A percentile compares a stretch with the other conserved stretches of the same genome.
Conservation (phyloP, 371 early-diverging fungal species). For the Mucor piriformis region DNA sequence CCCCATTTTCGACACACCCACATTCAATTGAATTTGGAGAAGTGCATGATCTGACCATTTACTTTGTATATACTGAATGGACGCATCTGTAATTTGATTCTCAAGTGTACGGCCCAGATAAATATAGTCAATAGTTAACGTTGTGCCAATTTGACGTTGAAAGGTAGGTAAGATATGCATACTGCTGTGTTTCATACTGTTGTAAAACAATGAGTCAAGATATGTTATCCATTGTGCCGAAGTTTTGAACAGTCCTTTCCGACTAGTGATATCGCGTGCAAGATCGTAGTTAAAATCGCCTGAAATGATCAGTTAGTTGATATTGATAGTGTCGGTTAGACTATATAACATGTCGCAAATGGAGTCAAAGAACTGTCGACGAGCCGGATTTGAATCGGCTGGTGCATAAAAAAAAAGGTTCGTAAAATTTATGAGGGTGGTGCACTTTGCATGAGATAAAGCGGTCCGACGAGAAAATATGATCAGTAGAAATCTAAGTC, state of each 20-base stretch:
- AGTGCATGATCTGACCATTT: too few relatives aligned
- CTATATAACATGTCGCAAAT: background rate
- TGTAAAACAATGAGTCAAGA: background rate
- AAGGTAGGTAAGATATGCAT: too few relatives aligned
- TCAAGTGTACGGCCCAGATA: too few relatives aligned
- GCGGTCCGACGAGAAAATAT: background rate
- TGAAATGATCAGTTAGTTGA: too few relatives aligned
- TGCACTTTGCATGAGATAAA: background rate
- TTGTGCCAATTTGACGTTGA: too few relatives aligned
- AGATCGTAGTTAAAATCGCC: too few relatives aligned
- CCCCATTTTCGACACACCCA: background rate
- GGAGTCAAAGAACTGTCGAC: background rate
- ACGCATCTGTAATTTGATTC: too few relatives aligned
- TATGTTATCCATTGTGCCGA: background rate
- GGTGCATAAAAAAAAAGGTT: constrained; percentile 14
- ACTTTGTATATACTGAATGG: too few relatives aligned
- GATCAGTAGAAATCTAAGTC: too few relatives aligned
- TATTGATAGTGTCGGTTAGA: background rate
- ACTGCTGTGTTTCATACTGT: too few relatives aligned
- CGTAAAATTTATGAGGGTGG: background rate
- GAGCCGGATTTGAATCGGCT: background rate
- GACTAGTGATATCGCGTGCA: background rate
- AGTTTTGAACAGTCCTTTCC: background rate
- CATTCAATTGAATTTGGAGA: background rate
- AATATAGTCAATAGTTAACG: too few relatives aligned